phyloP scores from a whole-genome alignment of 2,329 filamentous ascomycete genomes.

The Zymoseptoria brevis region DNA sequence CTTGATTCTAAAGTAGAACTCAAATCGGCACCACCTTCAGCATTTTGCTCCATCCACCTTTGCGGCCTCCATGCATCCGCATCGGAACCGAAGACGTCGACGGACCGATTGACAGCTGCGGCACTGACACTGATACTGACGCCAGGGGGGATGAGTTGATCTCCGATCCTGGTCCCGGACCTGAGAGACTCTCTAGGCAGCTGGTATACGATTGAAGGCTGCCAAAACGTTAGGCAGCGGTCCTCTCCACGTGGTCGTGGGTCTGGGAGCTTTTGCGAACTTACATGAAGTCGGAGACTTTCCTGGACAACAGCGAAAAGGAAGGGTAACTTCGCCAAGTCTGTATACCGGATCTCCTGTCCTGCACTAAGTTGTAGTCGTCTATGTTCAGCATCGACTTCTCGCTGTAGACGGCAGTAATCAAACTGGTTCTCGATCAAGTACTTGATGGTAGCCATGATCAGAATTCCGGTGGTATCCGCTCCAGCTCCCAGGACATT shows the following conservation, averaged over 20 bases:
- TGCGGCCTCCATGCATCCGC: neutral
- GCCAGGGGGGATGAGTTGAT: neutral
- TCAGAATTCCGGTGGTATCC: constrained; percentile 33
- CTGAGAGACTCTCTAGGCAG: neutral
- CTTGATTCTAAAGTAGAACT: neutral
- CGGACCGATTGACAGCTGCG: neutral
- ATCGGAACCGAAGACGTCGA: neutral
- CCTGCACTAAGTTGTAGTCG: neutral
- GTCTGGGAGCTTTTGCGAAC: neutral
- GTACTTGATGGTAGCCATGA: neutral
- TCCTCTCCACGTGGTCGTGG: neutral
- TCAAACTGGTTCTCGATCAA: neutral
- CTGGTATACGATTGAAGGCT: constrained; percentile 1
- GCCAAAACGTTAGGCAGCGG: neutral
- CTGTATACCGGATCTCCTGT: neutral
- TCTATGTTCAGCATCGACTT: neutral
- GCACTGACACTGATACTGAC: neutral
- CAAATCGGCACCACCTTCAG: neutral
- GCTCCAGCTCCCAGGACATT: constrained; percentile 38
- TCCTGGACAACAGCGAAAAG: neutral
- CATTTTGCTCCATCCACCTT: neutral
- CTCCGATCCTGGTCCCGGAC: neutral
- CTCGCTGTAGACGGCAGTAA: neutral
- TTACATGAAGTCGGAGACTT: neutral
- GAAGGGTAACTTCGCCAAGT: neutral